Conservation (phyloP, 768 basidiomycete genomes). For the Boletus subcaerulescens region DNA sequence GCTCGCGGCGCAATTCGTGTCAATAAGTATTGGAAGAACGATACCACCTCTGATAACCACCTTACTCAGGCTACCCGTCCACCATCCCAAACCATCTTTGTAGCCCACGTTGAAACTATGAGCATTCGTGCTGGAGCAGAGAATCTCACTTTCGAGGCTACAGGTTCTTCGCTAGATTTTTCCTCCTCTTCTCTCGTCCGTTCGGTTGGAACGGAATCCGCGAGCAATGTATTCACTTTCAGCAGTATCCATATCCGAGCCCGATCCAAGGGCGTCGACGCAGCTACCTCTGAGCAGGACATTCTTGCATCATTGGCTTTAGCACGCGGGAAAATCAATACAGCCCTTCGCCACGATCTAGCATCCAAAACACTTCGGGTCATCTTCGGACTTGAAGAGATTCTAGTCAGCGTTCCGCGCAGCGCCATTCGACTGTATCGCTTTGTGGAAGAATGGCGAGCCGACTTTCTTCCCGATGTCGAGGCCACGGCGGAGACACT, state of each 20-base stretch:
- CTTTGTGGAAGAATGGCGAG: constrained; percentile 80
- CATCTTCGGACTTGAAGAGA: constrained; percentile 41
- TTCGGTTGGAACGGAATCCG: constrained; percentile 35
- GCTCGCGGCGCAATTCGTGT: constrained; percentile 54
- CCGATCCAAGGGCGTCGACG: constrained; percentile 43
- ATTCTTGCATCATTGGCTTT: constrained; percentile 61
- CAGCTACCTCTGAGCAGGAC: constrained; percentile 44
- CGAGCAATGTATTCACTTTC: constrained; percentile 48
- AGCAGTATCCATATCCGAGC: constrained; percentile 56
- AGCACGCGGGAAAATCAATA: constrained; percentile 43
- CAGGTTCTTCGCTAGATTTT: constrained; percentile 32
- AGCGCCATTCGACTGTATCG: constrained; percentile 77
- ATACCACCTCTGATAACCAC: neutral
- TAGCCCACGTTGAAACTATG: constrained; percentile 42
- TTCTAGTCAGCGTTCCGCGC: constrained; percentile 66
- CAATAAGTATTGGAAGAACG: constrained; percentile 34
- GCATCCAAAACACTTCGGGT: constrained; percentile 40
- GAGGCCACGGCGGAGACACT: constrained; percentile 64
- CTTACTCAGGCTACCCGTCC: neutral
- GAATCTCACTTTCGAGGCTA: constrained; percentile 64
- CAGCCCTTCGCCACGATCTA: constrained; percentile 46
- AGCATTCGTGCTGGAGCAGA: constrained; percentile 66
- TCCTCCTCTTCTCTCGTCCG: constrained; percentile 20
- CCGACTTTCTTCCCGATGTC: constrained; percentile 73
- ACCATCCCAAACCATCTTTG: constrained; percentile 35